Conservation (phyloP, 768 basidiomycete genomes). For the Lactarius quietus region DNA sequence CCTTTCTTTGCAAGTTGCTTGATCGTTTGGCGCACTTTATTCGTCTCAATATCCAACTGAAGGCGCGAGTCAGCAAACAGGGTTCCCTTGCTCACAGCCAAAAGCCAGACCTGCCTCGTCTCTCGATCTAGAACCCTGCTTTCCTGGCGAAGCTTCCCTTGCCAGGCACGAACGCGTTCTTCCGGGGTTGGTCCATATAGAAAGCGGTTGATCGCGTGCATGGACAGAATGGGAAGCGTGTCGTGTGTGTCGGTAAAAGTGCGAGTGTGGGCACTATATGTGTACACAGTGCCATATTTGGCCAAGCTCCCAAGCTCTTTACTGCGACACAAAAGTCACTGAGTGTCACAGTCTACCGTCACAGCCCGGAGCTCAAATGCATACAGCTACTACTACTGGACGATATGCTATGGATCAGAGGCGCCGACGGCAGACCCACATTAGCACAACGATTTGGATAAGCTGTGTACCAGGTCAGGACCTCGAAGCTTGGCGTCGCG, state of each 20-base stretch:
- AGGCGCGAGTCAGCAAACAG: slow-evolving; percentile 16
- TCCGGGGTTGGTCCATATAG: slow-evolving; percentile 96
- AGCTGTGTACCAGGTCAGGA: not conserved
- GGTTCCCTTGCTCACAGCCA: slow-evolving; percentile 20
- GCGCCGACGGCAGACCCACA: not conserved
- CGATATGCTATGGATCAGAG: not conserved
- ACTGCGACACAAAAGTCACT: no score
- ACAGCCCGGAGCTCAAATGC: not conserved
- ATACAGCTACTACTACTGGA: not conserved
- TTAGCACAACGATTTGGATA: not conserved
- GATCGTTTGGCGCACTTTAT: slow-evolving; percentile 73
- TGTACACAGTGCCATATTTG: not conserved
- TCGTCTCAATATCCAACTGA: slow-evolving; percentile 79
- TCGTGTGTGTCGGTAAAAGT: not conserved
- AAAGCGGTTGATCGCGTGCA: slow-evolving; percentile 90
- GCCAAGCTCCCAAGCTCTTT: not conserved
- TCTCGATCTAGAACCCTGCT: slow-evolving; percentile 85
- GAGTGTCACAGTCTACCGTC: no score
- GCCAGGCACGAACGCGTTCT: slow-evolving; percentile 91
- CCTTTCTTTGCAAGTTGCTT: slow-evolving; percentile 90
- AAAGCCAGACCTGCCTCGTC: slow-evolving; percentile 81
- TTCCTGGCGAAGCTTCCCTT: slow-evolving; percentile 78
- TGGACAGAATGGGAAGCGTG: slow-evolving; percentile 31
- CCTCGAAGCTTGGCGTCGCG: not conserved
- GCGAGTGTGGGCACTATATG: not conserved